A percentile compares a stretch with the other conserved stretches of the same genome.
Conservation (phyloP, 305 asterid species). For the Fraxinus dipetala region DNA sequence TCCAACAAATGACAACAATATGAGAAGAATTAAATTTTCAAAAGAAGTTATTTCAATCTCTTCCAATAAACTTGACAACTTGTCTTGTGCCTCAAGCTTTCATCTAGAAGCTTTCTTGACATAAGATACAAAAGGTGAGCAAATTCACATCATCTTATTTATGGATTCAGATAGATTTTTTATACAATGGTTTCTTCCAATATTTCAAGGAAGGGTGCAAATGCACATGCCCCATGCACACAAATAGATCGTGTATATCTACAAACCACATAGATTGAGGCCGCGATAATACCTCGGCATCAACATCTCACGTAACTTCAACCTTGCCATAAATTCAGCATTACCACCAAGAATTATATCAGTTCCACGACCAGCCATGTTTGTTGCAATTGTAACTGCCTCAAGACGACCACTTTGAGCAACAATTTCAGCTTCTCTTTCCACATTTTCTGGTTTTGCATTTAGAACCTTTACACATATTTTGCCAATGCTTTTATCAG, state of each 20-base stretch:
- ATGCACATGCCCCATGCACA: neutral
- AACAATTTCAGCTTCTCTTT: conserved; percentile 99
- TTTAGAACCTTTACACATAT: conserved; percentile 68
- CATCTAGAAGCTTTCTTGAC: conserved; percentile 3
- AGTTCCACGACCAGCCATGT: conserved; percentile 99
- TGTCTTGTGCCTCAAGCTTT: neutral
- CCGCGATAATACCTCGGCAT: conserved; percentile 79
- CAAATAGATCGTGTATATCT: conserved; percentile 8
- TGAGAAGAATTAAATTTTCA: conserved; percentile 1
- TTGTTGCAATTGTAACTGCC: conserved; percentile 96
- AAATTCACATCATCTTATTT: neutral
- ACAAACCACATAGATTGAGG: conserved; percentile 12
- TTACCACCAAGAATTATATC: conserved; percentile 99
- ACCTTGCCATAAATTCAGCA: conserved; percentile 97
- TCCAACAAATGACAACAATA: neutral
- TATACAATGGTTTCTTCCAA: conserved; percentile 4
- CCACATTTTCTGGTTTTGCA: conserved; percentile 99
- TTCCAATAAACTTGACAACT: conserved; percentile 9
- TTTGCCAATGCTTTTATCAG: conserved; percentile 20
- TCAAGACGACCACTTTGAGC: conserved; percentile 99
- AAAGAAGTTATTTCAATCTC: conserved; percentile 19
- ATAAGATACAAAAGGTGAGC: neutral
- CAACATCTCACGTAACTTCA: conserved; percentile 92
- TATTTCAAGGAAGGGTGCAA: neutral
- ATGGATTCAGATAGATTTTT: conserved; percentile 18